These are phyloP conservation scores for Kwoniella newhampshirensis DNA, from an alignment of 768 basidiomycete genomes.

Conservation along the genomic window DNA sequence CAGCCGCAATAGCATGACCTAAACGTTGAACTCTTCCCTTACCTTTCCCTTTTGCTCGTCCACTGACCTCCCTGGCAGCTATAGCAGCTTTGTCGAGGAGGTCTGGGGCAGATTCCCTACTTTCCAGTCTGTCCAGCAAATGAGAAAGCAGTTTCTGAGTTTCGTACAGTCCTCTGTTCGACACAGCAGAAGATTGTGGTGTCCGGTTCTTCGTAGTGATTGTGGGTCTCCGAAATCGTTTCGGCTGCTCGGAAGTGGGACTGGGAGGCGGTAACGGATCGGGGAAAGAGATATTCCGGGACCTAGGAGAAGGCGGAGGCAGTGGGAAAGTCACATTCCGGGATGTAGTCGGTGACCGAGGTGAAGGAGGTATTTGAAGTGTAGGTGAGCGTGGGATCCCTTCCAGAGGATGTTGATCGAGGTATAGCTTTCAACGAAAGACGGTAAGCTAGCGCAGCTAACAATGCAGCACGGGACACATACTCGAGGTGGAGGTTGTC, in stretches of 20 bases:
- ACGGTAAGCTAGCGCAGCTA: not conserved
- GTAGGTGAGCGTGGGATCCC: conserved; percentile 8
- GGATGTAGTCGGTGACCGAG: conserved; percentile 10
- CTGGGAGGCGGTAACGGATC: not conserved
- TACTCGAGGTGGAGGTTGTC: conserved; percentile 23
- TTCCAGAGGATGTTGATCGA: not conserved
- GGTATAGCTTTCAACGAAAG: not conserved
- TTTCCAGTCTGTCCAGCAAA: conserved; percentile 65
- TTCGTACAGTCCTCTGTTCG: conserved; percentile 56
- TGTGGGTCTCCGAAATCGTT: conserved; percentile 30
- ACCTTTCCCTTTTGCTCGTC: conserved; percentile 48
- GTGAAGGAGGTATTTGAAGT: conserved; percentile 7
- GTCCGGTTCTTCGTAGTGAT: conserved; percentile 21
- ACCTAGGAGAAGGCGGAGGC: not conserved
- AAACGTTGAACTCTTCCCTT: conserved; percentile 30
- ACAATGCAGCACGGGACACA: not conserved
- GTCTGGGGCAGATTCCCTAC: conserved; percentile 54
- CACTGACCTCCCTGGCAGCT: conserved; percentile 58
- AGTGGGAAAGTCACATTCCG: conserved; percentile 8
- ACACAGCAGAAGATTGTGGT: not conserved
- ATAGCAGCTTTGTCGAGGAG: conserved; percentile 53
- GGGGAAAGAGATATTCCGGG: conserved; percentile 11
- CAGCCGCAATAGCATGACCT: conserved; percentile 31
- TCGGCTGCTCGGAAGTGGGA: conserved; percentile 23
- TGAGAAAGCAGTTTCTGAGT: conserved; percentile 69